Conservation (phyloP, 768 basidiomycete species). For the Mycena alexandri region DNA sequence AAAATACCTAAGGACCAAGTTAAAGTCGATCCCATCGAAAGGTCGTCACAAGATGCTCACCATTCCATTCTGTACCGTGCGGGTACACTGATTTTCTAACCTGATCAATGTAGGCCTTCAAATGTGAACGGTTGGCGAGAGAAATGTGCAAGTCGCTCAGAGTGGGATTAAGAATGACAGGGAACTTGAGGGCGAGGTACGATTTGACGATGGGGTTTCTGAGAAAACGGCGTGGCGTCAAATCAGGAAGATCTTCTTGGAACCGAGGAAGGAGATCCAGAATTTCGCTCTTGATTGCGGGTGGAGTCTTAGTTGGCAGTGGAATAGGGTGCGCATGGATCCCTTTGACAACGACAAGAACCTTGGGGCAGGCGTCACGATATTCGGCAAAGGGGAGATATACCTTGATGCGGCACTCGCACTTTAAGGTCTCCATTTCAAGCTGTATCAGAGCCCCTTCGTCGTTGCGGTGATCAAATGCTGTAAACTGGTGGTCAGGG, state of each 20-base stretch:
- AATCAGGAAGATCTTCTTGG: constrained; percentile 25
- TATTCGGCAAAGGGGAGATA: constrained; percentile 22
- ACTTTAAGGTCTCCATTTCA: background rate
- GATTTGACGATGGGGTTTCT: constrained; percentile 20
- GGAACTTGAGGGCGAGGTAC: constrained; percentile 2
- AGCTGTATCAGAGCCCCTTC: background rate
- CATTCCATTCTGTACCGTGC: constrained; percentile 26
- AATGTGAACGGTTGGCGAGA: constrained; percentile 28
- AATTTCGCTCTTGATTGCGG: constrained; percentile 18
- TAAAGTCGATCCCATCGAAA: background rate
- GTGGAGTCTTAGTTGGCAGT: constrained; percentile 38
- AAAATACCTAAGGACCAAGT: background rate
- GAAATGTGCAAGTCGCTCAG: constrained; percentile 26
- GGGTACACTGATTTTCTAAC: constrained; percentile 17
- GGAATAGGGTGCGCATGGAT: constrained; percentile 42
- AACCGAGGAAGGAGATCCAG: constrained; percentile 11
- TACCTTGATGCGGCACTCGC: background rate
- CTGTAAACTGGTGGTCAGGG: background rate
- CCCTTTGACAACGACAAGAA: constrained; percentile 33
- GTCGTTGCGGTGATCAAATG: background rate
- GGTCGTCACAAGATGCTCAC: background rate
- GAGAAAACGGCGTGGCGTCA: constrained; percentile 27
- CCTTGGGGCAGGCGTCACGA: constrained; percentile 22
- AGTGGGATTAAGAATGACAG: constrained; percentile 10
- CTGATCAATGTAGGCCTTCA: constrained; percentile 22